A percentile compares a stretch with the other conserved stretches of the same genome.
Conservation (phyloP, 2,329 filamentous ascomycete species). For the Fusarium newnesense region DNA sequence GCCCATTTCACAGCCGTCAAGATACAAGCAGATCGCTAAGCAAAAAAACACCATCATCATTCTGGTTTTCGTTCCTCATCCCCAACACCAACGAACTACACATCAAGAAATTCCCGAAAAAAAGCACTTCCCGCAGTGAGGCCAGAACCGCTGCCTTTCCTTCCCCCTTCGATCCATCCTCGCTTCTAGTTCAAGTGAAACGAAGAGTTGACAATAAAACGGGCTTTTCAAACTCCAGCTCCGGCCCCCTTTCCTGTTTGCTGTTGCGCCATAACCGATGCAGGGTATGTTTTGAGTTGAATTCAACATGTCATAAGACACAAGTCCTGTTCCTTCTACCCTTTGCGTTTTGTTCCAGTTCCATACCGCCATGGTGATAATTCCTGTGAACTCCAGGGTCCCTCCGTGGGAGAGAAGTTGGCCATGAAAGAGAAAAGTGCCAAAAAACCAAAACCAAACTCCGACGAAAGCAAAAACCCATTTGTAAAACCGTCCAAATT, state of each 20-base stretch:
- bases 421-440: slow-evolving; percentile 9
- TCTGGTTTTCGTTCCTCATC: slow-evolving; percentile 30
- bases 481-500: slow-evolving; percentile 14
- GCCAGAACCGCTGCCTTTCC: neutral
- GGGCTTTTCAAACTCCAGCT: slow-evolving; percentile 37
- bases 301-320: slow-evolving; percentile 33
- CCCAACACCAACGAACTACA: slow-evolving; percentile 3
- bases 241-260: slow-evolving; percentile 24
- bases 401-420: slow-evolving; percentile 22
- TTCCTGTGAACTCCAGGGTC: slow-evolving; percentile 34
- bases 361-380: slow-evolving; percentile 10
- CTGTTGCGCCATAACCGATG: slow-evolving; percentile 43
- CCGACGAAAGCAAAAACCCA: slow-evolving; percentile 25
- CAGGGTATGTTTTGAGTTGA: slow-evolving; percentile 45
- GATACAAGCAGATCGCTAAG: slow-evolving; percentile 10
- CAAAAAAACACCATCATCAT: slow-evolving; percentile 36
- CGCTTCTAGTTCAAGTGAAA: slow-evolving; percentile 5
- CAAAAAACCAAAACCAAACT: slow-evolving; percentile 13
- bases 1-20: slow-evolving; percentile 16
- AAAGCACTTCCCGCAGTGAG: neutral
- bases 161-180: neutral
- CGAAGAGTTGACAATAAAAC: slow-evolving; percentile 12
- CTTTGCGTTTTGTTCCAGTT: slow-evolving; percentile 19
- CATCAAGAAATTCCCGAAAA: neutral
- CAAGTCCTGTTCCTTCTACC: slow-evolving; percentile 28